Conservation (phyloP, 1,284 basidiomycete genomes). For the Ganoderma meredithae region DNA sequence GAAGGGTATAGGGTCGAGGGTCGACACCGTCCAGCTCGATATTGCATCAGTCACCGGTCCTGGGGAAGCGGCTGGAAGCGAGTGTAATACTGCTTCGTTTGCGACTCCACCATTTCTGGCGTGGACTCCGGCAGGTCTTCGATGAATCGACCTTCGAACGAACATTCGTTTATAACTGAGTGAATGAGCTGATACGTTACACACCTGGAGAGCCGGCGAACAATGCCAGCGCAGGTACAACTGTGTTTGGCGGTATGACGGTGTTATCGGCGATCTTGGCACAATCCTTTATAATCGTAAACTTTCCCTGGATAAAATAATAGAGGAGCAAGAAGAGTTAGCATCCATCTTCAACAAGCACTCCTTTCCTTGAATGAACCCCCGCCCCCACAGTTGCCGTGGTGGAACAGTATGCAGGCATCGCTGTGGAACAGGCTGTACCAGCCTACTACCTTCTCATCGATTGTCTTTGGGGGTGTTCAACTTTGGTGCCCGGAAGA, state of each 20-base stretch:
- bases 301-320: constrained; percentile 78
- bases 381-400: too few relatives aligned
- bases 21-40: not conserved
- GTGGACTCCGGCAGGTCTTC: constrained; percentile 89
- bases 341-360: too few relatives aligned
- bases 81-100: constrained; percentile 77
- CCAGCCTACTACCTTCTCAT: not conserved
- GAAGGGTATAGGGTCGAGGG: constrained; percentile 22
- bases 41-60: constrained; percentile 26
- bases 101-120: constrained; percentile 60
- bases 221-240: constrained; percentile 87
- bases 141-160: constrained; percentile 70
- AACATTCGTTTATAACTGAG: too few relatives aligned
- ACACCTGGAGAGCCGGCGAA: constrained; percentile 92
- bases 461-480: not conserved
- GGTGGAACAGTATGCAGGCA: too few relatives aligned
- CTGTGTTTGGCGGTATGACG: constrained; percentile 91
- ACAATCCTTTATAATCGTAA: constrained; percentile 96
- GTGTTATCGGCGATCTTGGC: constrained; percentile 89
- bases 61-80: constrained; percentile 55
- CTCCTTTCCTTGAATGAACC: not conserved
- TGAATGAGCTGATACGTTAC: constrained; percentile 21
- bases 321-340: not conserved
- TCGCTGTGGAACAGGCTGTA: not conserved
- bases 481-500: not conserved